Base-by-base conservation (phyloP, 768 basidiomycete genomes). In the Lactarius deliciosus region DNA sequence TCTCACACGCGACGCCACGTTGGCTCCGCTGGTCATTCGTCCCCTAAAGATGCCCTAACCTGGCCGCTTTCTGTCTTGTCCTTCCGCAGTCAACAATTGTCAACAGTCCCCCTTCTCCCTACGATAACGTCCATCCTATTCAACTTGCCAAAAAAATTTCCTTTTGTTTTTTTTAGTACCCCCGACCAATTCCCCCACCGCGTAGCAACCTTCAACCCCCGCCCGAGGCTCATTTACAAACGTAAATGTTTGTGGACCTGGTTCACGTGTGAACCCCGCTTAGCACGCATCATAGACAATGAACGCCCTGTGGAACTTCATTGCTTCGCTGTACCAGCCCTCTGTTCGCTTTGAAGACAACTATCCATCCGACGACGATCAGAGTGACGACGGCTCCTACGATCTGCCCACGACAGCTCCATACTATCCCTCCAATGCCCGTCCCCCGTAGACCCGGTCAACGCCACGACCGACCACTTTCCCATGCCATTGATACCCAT, bases 301-400 rank as follows among this genome's bases (percentile, higher is more conserved):
- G 68, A 70, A 69, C 47, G 30, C 68, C 28, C 25, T 70, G 53
- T 70, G 69, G 69, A 63, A 58, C 47, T 59, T 70, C n/a, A 60
- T 70, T 34, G 68, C 69, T 38, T 63, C 60, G 8, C 1, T 34
- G 34, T 70, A 70, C 59, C 57, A 69, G 5, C 69, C 61, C 18
- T 57, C 68, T 15, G 36, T 70, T 32, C 69, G 64, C 54, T 18
- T 65, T 43, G 45, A 65, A 58, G 15, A 68, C n/a, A 38, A 34
- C 38, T 56, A 40, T 34, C 28, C 47, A 34, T 69, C 69, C 54
- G 63, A 65, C 61, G 63, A 69, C 64, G 69, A 61, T 38, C 57
- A 57, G 36, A 59, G 20, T 41, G 65, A 69, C 61, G 45, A 69
- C 61, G n/a, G 47, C 16, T 47, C 57, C 34, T 69, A 69, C 69